Evolutionary conservation across 345 rosid species (phyloP), one percentile per base, ranked within the genome.

Genomic region (Syzygium aqueum): DNA sequence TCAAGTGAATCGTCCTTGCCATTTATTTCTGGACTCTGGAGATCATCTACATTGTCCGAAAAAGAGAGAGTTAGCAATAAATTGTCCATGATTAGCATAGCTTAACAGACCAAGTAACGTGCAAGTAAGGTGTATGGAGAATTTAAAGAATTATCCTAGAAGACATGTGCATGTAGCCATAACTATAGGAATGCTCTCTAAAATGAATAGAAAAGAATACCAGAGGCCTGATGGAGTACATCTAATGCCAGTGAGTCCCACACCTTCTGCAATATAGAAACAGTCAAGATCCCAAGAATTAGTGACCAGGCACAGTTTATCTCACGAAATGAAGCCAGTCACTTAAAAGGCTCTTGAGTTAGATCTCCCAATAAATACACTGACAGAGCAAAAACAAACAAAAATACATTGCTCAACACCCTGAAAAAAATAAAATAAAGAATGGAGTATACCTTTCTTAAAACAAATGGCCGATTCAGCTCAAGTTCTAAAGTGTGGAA

Each of bases 191-290:
- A 73, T 19, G 80, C 49, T 40, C 49, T 73, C 37, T 19, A 28
- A 17, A 84, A 28, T 53, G 12, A 37, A 10, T 84, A 84, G 15
- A 49, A 50, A 53, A 50, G 86, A 91, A 92, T 94, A 97, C 99
- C 99, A 86, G 99, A 92, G 86, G 99, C 99, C 90, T 96, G 99
- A 84, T 88, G 93, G 91, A 97, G 96, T 84, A 92, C 87, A 88
- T 97, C 96, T 85, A 94, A 86, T 57, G 99, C 96, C 93, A 97
- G 19, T n/a, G 98, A 95, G 91, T 97, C 98, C 99, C 99, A 97
- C 28, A 90, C 17, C 50, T 88, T 94, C 99, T 97, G 88, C n/a
- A 50, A 90, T 40, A 88, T 51, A 46, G 80, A 73, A 73, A 37
- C 25, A 9, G 80, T 73, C 49, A 73, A 73, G 80, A 73, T 73